A percentile compares a stretch with the other conserved stretches of the same genome.
These are phyloP conservation scores for Abortiporus biennis DNA, from an alignment of 1,284 basidiomycete species.

Conservation along the genomic window DNA sequence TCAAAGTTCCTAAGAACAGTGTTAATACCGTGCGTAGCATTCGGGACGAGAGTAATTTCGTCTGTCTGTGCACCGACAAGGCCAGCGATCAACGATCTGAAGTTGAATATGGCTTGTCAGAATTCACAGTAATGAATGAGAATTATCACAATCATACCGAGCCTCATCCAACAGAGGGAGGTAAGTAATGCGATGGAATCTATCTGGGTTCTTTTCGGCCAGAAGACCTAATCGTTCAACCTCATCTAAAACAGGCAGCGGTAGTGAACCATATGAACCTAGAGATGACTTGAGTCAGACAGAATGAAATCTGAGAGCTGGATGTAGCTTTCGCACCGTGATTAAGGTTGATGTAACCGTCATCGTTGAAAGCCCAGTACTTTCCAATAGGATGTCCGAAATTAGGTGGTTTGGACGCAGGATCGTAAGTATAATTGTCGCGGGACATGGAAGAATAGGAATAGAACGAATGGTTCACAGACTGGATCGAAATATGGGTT, in stretches of 20 bases:
- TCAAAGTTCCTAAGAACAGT: slow-evolving; percentile 60
- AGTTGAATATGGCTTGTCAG: too few species aligned
- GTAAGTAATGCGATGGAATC: slow-evolving; percentile 46
- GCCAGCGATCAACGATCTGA: slow-evolving; percentile 43
- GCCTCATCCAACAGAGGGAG: slow-evolving; percentile 34
- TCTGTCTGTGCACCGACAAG: slow-evolving; percentile 53
- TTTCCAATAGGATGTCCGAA: slow-evolving; percentile 58
- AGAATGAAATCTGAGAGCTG: neutral
- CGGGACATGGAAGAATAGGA: too few species aligned
- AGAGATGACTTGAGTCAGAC: neutral
- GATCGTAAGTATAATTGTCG: slow-evolving; percentile 22
- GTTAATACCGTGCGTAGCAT: slow-evolving; percentile 63
- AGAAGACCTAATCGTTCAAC: slow-evolving; percentile 38
- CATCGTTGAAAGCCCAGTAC: slow-evolving; percentile 54
- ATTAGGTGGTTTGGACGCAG: slow-evolving; percentile 28
- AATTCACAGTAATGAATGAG: neutral
- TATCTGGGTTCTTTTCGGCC: slow-evolving; percentile 59
- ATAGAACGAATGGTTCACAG: too few species aligned
- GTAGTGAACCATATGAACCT: slow-evolving; percentile 70
- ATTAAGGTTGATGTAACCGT: slow-evolving; percentile 61
- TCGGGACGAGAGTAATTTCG: slow-evolving; percentile 64
- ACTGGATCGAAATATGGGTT: too few species aligned
- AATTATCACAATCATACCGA: too few species aligned
- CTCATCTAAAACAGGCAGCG: slow-evolving; percentile 51
- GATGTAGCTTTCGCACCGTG: slow-evolving; percentile 48